These are phyloP conservation scores for Chrysoporthe deuterocubensis DNA, from an alignment of 2,329 filamentous ascomycete species.

Conservation along the genomic window DNA sequence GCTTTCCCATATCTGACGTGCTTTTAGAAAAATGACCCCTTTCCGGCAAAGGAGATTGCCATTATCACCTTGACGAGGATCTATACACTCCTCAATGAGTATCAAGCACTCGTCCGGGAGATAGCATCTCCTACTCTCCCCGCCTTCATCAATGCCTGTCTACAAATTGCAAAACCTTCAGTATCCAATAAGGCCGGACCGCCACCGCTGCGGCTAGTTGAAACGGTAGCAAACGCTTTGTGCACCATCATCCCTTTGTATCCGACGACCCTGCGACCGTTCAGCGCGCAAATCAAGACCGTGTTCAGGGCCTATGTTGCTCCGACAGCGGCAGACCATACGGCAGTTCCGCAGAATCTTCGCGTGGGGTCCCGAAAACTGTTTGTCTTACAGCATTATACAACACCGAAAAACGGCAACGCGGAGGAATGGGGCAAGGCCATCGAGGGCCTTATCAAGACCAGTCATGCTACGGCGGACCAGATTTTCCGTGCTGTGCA, in stretches of 20 bases:
- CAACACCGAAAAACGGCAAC: constrained; percentile 77
- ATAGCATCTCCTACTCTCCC: constrained; percentile 84
- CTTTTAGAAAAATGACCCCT: constrained; percentile 74
- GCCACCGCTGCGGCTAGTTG: constrained; percentile 56
- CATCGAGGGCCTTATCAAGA: constrained; percentile 63
- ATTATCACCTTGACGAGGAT: constrained; percentile 81
- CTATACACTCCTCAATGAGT: constrained; percentile 80
- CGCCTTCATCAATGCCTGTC: constrained; percentile 71
- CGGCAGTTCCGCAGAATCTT: constrained; percentile 56
- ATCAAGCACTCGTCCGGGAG: constrained; percentile 82
- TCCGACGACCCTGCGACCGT: constrained; percentile 81
- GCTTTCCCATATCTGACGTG: not conserved
- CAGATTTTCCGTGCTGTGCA: constrained; percentile 77
- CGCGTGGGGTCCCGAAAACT: constrained; percentile 65
- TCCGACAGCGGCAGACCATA: constrained; percentile 60
- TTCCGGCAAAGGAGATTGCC: constrained; percentile 74
- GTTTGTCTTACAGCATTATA: constrained; percentile 74
- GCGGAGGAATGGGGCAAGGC: constrained; percentile 78
- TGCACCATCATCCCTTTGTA: constrained; percentile 76
- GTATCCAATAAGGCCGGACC: constrained; percentile 44
- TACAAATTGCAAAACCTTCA: constrained; percentile 64
- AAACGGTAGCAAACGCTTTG: constrained; percentile 74
- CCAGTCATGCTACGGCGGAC: constrained; percentile 73
- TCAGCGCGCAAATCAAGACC: constrained; percentile 68
- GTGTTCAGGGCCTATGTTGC: constrained; percentile 65